Percentiles rank a stretch among this genome's conserved stretches.
Evolutionary conservation across 2,329 filamentous ascomycete species (phyloP).

Genomic region (Beauveria sp.): DNA sequence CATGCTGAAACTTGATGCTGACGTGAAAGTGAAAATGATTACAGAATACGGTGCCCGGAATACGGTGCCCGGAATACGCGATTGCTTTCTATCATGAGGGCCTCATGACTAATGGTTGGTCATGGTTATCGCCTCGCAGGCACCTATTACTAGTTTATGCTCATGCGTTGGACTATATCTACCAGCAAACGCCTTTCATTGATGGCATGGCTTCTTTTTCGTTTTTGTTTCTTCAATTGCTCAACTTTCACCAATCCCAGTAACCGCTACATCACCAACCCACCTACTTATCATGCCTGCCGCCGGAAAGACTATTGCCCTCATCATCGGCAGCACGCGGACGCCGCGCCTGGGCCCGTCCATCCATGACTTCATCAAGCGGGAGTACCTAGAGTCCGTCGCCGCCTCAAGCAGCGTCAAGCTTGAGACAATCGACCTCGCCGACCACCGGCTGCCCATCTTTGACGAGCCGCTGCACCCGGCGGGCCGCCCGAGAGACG

Average conservation of each 20-base stretch:
- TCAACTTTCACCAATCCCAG: background rate
- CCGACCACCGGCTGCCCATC: constrained; percentile 32
- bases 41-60: background rate
- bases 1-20: too few relatives aligned
- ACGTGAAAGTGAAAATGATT: background rate
- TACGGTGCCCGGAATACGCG: background rate
- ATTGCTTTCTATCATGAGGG: background rate
- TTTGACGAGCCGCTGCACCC: constrained; percentile 32
- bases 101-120: background rate
- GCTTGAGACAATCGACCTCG: constrained; percentile 26
- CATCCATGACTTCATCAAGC: constrained; percentile 24
- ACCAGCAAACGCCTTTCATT: too few relatives aligned
- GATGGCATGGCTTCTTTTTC: too few relatives aligned
- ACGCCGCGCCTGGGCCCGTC: constrained; percentile 23
- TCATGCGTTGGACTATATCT: too few relatives aligned
- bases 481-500: constrained; percentile 25
- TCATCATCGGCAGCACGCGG: constrained; percentile 29
- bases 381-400: constrained; percentile 20
- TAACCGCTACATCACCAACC: background rate
- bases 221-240: background rate
- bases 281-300: background rate
- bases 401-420: constrained; percentile 15
- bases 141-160: background rate
- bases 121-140: background rate
- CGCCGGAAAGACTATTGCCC: constrained; percentile 20